A percentile compares a stretch with the other conserved stretches of the same genome.
These are phyloP conservation scores for Trametes villosa DNA, from an alignment of 768 basidiomycete genomes.

Conservation along the genomic window DNA sequence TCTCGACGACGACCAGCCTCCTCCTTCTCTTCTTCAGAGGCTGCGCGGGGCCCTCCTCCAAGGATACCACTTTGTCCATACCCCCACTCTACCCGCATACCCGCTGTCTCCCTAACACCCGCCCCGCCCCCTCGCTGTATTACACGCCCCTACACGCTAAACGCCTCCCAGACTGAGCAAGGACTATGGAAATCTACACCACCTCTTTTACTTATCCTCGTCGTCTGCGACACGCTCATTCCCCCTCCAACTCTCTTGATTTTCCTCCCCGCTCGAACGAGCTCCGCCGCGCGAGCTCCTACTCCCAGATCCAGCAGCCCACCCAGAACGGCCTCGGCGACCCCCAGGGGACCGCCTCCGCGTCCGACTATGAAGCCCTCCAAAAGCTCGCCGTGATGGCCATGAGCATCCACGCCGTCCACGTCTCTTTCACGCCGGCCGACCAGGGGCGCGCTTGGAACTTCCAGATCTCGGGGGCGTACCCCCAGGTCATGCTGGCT, in stretches of 20 bases:
- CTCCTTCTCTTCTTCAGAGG: conserved; percentile 35
- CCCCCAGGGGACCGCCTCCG: conserved; percentile 37
- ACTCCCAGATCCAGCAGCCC: conserved; percentile 43
- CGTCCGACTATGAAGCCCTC: conserved; percentile 72
- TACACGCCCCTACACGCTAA: conserved; percentile 27
- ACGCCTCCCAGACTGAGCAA: conserved; percentile 11
- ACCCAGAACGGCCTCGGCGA: conserved; percentile 35
- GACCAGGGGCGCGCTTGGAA: conserved; percentile 82
- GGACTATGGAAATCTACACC: conserved; percentile 90
- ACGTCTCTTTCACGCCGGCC: conserved; percentile 76
- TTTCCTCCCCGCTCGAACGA: conserved; percentile 48
- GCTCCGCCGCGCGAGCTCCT: conserved; percentile 43
- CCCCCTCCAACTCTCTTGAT: conserved; percentile 67
- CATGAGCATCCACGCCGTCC: conserved; percentile 80
- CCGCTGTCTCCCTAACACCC: conserved; percentile 37
- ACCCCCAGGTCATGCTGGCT: conserved; percentile 91
- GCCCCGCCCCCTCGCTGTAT: conserved; percentile 32
- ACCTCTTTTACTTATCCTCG: conserved; percentile 93
- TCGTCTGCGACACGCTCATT: conserved; percentile 71
- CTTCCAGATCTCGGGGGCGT: conserved; percentile 88
- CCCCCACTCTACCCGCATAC: conserved; percentile 37
- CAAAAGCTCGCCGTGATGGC: conserved; percentile 75
- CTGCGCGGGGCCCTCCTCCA: conserved; percentile 34
- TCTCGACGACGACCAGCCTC: conserved; percentile 34
- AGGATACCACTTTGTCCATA: conserved; percentile 42